Base-by-base conservation (phyloP, 2,329 filamentous ascomycete genomes). In the Aureobasidium sp. region DNA sequence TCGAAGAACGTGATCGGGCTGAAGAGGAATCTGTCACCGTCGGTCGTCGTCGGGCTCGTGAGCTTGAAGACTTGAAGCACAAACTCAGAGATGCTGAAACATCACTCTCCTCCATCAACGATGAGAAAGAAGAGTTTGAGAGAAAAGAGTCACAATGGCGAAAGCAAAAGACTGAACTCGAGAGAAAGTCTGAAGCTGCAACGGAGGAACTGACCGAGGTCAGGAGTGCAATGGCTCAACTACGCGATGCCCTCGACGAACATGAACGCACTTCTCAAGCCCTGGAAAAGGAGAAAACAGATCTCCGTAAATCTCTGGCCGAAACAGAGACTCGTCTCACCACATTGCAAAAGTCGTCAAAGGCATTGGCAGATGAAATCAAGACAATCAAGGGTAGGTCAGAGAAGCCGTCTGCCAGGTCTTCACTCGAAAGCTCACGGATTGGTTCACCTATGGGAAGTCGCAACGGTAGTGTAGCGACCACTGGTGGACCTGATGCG, bases 1-100 rank as follows among this genome's bases (percentile, higher is more conserved):
- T 97, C n/a, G 95, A 98, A 76, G 96, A 99, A 78, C 89, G 96
- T 23, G 96, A 99, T 76, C 90, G 94, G 3, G 91, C 94, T 2
- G 95, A 99, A 78, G 95, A 98, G 69, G 95, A 98, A 79, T 90
- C 94, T 3, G 93, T 90, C 73, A 92, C 90, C 0, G 86, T 93
- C 56, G 92, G 91, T 16, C 87, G 95, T 61, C 88, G 93, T 50
- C 90, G 91, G 67, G 88, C 93, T 9, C 87, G 95, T 55, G 96
- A 98, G 81, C 85, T 93, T 4, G 96, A 98, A 76, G 95, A 98
- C 71, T 83, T 97, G 45, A 94, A 91, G 77, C 85, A 85, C 59
- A 93, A 90, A 78, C 85, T 95, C 15, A 89, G 93, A 9, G 95
- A 98, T 69, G 88, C 93, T 1, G 95, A 98, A 79, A 88, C 91